Evolutionary conservation across 495 filamentous ascomycete species (phyloP), one percentile per base, ranked within the genome.

Genomic region (Darksidea phi): DNA sequence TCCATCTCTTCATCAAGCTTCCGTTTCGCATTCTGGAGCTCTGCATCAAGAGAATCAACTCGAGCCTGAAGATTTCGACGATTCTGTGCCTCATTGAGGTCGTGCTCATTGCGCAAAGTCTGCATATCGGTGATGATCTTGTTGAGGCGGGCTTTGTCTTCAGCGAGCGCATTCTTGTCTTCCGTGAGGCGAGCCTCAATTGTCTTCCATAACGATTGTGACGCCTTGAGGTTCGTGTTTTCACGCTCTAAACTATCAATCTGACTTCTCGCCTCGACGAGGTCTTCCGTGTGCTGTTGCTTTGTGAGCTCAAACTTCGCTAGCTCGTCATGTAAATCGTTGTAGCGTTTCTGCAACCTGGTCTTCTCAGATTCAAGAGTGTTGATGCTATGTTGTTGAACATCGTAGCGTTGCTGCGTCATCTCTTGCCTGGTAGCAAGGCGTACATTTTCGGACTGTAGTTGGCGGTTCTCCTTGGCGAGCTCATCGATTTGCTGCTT

Each of bases 201-300:
- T 47, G 82, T 88, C 75, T 93, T 95, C 88, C 86, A 93, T 21
- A 97, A 78, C 3, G 86, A 85, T 72, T 93, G 95, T 69, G 97
- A 93, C 0, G 92, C 92, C 72, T 93, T 95, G 11, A 96, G 83
- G 71, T 96, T 96, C 18, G 91, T 88, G 59, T 83, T 93, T 64
- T 97, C 94, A 46, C 86, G 90, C 20, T 91, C 89, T 75, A 97
- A 81, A 67, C 89, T 91, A 66, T 98, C 93, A 10, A 86, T 76
- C 36, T 93, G 72, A 57, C 85, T 88, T 65, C 87, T 88, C 0
- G 87, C 84, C 71, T 96, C 94, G 8, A 97, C 84, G 0, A 97
- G 79, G 66, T 99, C 93, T 74, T 99, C 95, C 0, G 90, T 89
- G 46, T 90, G 86, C 74, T 96, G 90, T 66, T 97, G 94, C 12